phyloP scores from a whole-genome alignment of 2,329 filamentous ascomycete genomes.

The Talaromyces sp. region DNA sequence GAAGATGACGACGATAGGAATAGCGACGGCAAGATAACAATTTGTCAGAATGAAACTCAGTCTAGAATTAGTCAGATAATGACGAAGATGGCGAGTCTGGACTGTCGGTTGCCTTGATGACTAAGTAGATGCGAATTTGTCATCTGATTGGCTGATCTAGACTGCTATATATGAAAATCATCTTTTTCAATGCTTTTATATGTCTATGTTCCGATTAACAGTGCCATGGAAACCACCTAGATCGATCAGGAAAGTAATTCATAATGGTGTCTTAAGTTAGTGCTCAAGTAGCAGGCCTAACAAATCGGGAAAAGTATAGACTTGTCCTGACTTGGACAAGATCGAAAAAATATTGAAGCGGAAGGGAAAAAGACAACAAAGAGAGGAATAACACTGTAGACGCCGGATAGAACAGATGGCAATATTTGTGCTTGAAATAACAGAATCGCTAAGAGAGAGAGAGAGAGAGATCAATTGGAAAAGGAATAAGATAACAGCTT shows the following conservation, averaged over 20 bases:
- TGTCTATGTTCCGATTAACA: background rate
- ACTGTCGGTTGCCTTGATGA: slow-evolving; percentile 3
- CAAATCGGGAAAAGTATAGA: slow-evolving; percentile 3
- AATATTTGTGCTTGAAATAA: background rate
- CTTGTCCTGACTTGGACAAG: background rate
- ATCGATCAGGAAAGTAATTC: background rate
- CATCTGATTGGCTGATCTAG: background rate
- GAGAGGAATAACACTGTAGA: background rate
- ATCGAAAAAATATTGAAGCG: background rate
- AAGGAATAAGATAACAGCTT: slow-evolving; percentile 14
- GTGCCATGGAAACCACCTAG: background rate
- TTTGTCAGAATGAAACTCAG: background rate
- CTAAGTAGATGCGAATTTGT: background rate
- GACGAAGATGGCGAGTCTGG: background rate
- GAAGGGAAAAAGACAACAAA: background rate
- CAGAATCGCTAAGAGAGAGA: background rate
- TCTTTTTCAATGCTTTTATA: background rate
- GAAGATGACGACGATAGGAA: background rate
- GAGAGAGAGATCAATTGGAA: background rate
- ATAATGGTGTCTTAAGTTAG: background rate
- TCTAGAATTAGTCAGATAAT: background rate
- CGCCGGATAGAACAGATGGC: background rate
- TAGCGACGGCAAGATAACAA: background rate
- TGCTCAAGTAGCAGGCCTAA: background rate
- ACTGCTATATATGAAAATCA: background rate